phyloP scores from a whole-genome alignment of 2,329 filamentous ascomycete genomes.

The Diaporthe capsici region DNA sequence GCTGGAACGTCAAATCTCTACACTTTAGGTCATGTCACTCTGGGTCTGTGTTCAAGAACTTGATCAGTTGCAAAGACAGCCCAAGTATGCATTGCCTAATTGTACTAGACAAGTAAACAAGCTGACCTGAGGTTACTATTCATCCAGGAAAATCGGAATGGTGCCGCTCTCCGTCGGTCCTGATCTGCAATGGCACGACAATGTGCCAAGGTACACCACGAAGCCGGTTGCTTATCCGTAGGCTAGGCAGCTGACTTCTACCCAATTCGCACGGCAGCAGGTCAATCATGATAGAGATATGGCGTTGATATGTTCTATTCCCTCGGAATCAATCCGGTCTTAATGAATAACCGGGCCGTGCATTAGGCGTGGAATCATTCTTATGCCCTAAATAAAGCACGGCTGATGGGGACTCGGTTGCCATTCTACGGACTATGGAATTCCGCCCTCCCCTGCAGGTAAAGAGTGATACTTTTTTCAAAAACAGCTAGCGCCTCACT shows the following conservation, averaged over 20 bases:
- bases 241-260: background rate
- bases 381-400: fast-evolving
- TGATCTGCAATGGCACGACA: background rate
- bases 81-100: background rate
- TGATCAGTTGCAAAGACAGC: background rate
- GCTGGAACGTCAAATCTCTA: background rate
- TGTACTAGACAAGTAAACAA: background rate
- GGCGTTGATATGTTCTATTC: background rate
- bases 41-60: background rate
- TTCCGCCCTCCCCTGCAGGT: too few relatives aligned
- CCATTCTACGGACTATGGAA: too few relatives aligned
- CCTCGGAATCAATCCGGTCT: background rate
- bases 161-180: background rate
- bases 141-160: background rate
- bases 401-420: background rate
- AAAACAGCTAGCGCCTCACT: too few relatives aligned
- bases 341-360: background rate
- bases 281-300: background rate
- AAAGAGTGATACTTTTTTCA: too few relatives aligned
- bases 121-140: background rate
- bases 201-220: background rate
- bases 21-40: background rate
- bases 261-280: too few relatives aligned
- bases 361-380: background rate
- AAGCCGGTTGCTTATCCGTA: background rate